These are phyloP conservation scores for Rhododendron kiyosumense DNA, from an alignment of 148 eudicot genomes.

Conservation along the genomic window DNA sequence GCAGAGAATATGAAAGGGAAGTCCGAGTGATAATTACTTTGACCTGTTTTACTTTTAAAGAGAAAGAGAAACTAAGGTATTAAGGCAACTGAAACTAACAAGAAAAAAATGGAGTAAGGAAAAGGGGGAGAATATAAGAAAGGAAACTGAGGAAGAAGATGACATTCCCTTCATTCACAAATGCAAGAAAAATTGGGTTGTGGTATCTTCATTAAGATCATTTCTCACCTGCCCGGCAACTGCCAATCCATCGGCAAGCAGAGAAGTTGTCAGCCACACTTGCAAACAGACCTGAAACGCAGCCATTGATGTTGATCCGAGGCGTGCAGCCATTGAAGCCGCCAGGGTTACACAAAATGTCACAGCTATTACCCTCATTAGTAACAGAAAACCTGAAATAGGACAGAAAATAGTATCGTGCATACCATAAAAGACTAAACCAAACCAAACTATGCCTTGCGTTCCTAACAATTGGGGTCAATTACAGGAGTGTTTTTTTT, in stretches of 20 bases:
- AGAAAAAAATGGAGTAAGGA: background rate
- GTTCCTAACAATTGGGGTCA: background rate
- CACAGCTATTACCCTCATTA: constrained; percentile 74
- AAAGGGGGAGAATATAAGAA: background rate
- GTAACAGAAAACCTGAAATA: constrained; percentile 34
- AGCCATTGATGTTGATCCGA: constrained; percentile 67
- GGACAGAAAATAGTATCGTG: background rate
- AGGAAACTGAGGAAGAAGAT: background rate
- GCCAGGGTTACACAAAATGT: constrained; percentile 73
- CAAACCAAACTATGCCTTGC: background rate
- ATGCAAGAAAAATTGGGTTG: background rate
- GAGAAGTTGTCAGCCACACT: constrained; percentile 70
- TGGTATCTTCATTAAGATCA: background rate
- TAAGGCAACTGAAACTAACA: background rate
- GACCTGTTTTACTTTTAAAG: background rate
- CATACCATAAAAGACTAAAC: background rate
- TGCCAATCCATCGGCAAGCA: constrained; percentile 81
- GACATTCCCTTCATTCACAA: background rate
- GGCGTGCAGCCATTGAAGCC: constrained; percentile 75
- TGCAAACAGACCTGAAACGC: constrained; percentile 82
- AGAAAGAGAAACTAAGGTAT: background rate
- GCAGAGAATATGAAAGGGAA: background rate
- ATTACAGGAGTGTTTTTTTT: background rate
- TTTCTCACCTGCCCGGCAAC: constrained; percentile 68
- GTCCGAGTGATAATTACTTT: background rate